phyloP scores from a whole-genome alignment of 108 stramenopile genomes.

The Schizochytrium sp. region DNA sequence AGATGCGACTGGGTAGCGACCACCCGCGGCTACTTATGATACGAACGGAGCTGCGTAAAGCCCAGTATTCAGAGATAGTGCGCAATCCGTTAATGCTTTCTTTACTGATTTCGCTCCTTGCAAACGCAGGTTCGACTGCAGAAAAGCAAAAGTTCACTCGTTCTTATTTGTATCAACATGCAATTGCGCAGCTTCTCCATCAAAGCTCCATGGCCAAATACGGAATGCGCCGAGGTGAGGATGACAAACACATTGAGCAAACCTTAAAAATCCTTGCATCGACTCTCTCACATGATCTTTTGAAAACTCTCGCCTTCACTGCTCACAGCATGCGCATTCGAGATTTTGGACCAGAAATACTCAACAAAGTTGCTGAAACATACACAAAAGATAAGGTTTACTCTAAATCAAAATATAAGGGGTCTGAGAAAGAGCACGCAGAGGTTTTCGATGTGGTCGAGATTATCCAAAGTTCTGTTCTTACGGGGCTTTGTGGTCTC shows the following conservation, averaged over 20 bases:
- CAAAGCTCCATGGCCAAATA: conserved; percentile 52
- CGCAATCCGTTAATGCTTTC: conserved; percentile 43
- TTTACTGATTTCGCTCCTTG: conserved; percentile 24
- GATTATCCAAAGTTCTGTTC: background rate
- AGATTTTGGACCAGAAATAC: conserved; percentile 14
- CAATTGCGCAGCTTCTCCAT: conserved; percentile 29
- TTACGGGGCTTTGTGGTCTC: conserved; percentile 30
- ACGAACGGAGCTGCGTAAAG: background rate
- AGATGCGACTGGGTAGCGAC: conserved; percentile 10
- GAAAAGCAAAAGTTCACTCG: background rate
- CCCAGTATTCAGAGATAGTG: background rate
- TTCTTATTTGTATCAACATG: background rate
- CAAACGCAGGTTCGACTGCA: background rate
- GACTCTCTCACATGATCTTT: background rate
- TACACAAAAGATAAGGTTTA: background rate
- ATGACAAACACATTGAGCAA: conserved; percentile 43
- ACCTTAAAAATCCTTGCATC: background rate
- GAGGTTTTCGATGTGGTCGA: conserved; percentile 10
- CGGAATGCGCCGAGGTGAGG: conserved; percentile 17
- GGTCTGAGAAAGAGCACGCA: background rate
- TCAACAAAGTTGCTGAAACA: background rate
- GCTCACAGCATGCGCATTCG: conserved; percentile 1
- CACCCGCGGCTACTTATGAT: background rate
- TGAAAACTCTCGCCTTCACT: background rate
- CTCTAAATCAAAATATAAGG: background rate